Evolutionary conservation across 345 rosid genomes (phyloP).

Genomic region (Boechera retrofracta): DNA sequence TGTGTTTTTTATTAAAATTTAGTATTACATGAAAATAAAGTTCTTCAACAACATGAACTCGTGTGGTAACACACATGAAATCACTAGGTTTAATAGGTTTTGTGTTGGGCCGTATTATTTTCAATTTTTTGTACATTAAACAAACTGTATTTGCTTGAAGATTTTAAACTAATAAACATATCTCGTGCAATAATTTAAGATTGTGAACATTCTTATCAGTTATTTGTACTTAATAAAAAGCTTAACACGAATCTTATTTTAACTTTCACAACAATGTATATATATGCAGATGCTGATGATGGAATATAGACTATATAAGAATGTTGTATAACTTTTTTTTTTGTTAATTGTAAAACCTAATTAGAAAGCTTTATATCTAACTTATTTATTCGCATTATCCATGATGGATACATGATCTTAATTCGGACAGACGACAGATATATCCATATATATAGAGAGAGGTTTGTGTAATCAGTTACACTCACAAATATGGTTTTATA

Average conservation of each 20-base stretch:
- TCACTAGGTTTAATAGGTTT: neutral
- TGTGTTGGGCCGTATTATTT: neutral
- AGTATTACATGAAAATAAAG: neutral
- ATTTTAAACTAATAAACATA: neutral
- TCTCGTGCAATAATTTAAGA: neutral
- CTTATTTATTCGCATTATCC: neutral
- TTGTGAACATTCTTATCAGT: neutral
- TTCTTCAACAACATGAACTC: neutral
- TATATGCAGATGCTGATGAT: neutral
- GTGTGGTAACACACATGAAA: neutral
- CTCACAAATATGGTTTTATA: neutral
- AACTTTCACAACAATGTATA: neutral
- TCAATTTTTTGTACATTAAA: neutral
- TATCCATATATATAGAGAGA: neutral
- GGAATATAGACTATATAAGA: neutral
- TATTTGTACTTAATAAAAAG: neutral
- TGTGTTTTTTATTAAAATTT: neutral
- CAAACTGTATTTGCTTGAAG: neutral
- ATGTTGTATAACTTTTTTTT: neutral
- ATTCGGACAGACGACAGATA: neutral
- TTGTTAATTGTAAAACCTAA: neutral
- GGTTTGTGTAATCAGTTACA: conserved; percentile 19
- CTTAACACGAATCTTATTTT: neutral
- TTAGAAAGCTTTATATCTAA: neutral
- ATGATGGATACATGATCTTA: conserved; percentile 1